A percentile compares a stretch with the other conserved stretches of the same genome.
Conservation (phyloP, 1,284 basidiomycete genomes). For the Pascua guehoae region DNA sequence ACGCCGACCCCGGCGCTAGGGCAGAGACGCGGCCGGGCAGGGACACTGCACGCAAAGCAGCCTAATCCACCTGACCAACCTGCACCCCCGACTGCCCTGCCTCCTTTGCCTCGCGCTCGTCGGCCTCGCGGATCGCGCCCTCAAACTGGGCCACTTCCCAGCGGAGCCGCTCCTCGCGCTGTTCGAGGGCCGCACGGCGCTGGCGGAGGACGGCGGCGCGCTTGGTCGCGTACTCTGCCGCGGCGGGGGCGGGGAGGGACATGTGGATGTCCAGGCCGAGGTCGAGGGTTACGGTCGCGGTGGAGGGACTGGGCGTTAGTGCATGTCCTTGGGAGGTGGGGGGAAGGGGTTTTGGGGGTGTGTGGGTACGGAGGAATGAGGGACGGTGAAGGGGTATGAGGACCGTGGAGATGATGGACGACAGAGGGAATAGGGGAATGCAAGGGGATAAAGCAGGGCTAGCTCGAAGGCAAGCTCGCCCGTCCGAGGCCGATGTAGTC, state of each 20-base stretch:
- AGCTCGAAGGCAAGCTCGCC: too few species aligned
- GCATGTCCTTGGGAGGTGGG: too few species aligned
- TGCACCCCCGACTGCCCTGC: too few species aligned
- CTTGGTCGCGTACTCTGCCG: slow-evolving; percentile 20
- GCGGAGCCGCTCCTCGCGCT: slow-evolving; percentile 23
- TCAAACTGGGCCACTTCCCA: slow-evolving; percentile 37
- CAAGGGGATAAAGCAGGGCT: too few species aligned
- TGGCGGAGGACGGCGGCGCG: slow-evolving; percentile 24
- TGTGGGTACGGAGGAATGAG: too few species aligned
- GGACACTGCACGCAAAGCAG: too few species aligned
- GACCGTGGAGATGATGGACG: neutral
- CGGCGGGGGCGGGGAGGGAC: slow-evolving; percentile 20
- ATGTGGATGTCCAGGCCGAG: slow-evolving; percentile 37
- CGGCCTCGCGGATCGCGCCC: slow-evolving; percentile 1
- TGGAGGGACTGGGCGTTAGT: slow-evolving; percentile 19
- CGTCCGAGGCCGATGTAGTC: too few species aligned
- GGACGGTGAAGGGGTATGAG: neutral
- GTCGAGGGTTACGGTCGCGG: slow-evolving; percentile 27
- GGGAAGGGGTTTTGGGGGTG: too few species aligned
- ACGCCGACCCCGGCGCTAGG: too few species aligned
- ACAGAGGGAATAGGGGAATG: neutral
- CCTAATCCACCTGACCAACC: too few species aligned
- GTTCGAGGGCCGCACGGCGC: slow-evolving; percentile 15
- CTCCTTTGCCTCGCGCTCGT: neutral
- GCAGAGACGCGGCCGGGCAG: too few species aligned